Conservation (phyloP, 192 early-diverging fungal genomes). For the Coemansia sp. region DNA sequence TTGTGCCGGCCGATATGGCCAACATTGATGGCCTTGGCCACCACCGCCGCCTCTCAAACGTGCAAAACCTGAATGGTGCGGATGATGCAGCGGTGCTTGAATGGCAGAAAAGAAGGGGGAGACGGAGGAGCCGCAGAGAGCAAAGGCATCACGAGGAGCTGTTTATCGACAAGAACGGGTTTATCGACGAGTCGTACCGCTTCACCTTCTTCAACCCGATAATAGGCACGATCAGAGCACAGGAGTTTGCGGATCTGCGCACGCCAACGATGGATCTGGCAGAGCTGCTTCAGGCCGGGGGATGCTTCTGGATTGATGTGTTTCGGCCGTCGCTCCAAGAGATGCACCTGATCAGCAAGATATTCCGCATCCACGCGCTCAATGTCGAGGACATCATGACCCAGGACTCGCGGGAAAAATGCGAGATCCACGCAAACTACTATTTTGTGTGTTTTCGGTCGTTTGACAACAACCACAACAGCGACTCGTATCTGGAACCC, state of each 20-base stretch:
- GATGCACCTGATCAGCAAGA: conserved; percentile 65
- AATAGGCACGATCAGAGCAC: conserved; percentile 63
- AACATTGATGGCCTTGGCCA: neutral
- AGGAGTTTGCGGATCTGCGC: conserved; percentile 57
- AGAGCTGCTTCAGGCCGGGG: conserved; percentile 35
- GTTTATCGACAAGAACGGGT: conserved; percentile 55
- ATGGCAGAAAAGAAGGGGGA: neutral
- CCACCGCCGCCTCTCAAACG: neutral
- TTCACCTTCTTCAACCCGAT: conserved; percentile 71
- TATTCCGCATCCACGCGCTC: conserved; percentile 78
- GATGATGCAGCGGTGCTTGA: neutral
- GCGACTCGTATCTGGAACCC: conserved; percentile 65
- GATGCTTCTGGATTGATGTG: conserved; percentile 81
- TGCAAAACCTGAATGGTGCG: neutral
- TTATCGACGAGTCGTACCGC: conserved; percentile 60
- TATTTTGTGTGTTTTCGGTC: conserved; percentile 89
- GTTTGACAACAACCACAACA: conserved; percentile 68
- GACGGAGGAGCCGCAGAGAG: conserved; percentile 13
- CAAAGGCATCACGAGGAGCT: conserved; percentile 47
- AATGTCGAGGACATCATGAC: conserved; percentile 91
- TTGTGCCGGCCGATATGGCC: conserved; percentile 38
- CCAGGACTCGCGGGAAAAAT: conserved; percentile 92
- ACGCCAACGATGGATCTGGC: conserved; percentile 49
- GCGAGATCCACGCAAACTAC: conserved; percentile 72
- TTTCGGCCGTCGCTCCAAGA: conserved; percentile 63